Evolutionary conservation across 768 basidiomycete species (phyloP).

Genomic region (Suillus lakei): DNA sequence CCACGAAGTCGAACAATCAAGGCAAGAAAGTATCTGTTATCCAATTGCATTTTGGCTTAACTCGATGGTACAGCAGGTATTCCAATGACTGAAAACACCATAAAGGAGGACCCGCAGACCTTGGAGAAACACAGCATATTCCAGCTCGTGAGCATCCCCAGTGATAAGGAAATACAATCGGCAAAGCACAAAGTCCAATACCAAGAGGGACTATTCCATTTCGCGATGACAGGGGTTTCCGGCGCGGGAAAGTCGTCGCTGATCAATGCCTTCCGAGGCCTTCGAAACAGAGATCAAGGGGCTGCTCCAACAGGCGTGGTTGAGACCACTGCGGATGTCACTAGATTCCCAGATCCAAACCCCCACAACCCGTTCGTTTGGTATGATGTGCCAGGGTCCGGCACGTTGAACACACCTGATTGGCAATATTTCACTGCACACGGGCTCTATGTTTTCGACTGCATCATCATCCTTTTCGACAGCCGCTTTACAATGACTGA

Average conservation of each 20-base stretch:
- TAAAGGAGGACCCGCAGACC: not conserved
- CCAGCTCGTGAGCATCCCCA: constrained; percentile 22
- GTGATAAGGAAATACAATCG: constrained; percentile 16
- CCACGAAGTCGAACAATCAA: not conserved
- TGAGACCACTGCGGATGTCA: constrained; percentile 26
- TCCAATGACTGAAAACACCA: not conserved
- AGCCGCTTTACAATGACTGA: constrained; percentile 21
- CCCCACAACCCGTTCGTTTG: constrained; percentile 25
- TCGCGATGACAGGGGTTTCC: constrained; percentile 31
- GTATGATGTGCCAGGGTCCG: constrained; percentile 37
- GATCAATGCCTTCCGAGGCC: constrained; percentile 36
- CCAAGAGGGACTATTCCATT: constrained; percentile 28
- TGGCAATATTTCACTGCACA: constrained; percentile 36
- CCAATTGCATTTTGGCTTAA: not conserved
- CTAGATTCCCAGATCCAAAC: constrained; percentile 29
- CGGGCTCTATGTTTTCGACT: constrained; percentile 27
- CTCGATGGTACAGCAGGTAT: not conserved
- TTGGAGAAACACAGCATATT: constrained; percentile 8
- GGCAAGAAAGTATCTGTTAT: not conserved
- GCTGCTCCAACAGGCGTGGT: constrained; percentile 32
- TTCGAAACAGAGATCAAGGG: constrained; percentile 20
- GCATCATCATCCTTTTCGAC: constrained; percentile 23
- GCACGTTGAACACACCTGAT: constrained; percentile 27
- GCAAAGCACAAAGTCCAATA: constrained; percentile 15
- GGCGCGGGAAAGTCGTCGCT: constrained; percentile 37